Conservation (phyloP, 2,329 filamentous ascomycete genomes). For the Amauroascus verrucosus region DNA sequence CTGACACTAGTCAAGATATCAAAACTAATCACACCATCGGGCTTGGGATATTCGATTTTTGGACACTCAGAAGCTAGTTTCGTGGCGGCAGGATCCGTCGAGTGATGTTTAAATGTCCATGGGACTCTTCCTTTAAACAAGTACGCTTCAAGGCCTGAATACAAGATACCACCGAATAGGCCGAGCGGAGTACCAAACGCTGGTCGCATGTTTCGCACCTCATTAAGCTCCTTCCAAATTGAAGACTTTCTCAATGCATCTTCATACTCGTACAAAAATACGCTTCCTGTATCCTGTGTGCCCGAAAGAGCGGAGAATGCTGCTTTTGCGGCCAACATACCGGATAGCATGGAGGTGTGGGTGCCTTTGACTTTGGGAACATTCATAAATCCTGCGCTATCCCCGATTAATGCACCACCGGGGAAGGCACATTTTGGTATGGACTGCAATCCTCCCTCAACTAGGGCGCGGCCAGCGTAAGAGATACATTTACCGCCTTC, state of each 20-base stretch:
- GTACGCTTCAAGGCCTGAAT: constrained; percentile 87
- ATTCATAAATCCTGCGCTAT: constrained; percentile 93
- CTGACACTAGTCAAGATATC: constrained; percentile 94
- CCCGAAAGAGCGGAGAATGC: constrained; percentile 63
- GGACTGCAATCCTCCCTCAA: constrained; percentile 93
- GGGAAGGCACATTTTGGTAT: constrained; percentile 96
- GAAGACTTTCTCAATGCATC: constrained; percentile 71
- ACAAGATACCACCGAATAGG: constrained; percentile 78
- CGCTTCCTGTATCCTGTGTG: constrained; percentile 49
- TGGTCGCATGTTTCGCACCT: constrained; percentile 94
- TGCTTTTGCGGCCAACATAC: constrained; percentile 91
- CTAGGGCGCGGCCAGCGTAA: constrained; percentile 81
- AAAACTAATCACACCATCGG: constrained; percentile 87
- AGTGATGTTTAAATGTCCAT: constrained; percentile 84
- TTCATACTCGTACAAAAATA: constrained; percentile 94
- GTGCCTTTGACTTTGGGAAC: constrained; percentile 98
- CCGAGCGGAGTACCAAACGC: constrained; percentile 84
- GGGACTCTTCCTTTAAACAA: constrained; percentile 73
- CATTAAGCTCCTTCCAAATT: constrained; percentile 89
- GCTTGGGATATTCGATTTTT: constrained; percentile 95
- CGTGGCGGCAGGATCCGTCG: constrained; percentile 66
- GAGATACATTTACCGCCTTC: constrained; percentile 96
- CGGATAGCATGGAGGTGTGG: constrained; percentile 94
- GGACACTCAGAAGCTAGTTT: constrained; percentile 65
- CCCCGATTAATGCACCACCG: constrained; percentile 86